Evolutionary conservation across 345 rosid species (phyloP).

Genomic region (Hibiscus syriacus): DNA sequence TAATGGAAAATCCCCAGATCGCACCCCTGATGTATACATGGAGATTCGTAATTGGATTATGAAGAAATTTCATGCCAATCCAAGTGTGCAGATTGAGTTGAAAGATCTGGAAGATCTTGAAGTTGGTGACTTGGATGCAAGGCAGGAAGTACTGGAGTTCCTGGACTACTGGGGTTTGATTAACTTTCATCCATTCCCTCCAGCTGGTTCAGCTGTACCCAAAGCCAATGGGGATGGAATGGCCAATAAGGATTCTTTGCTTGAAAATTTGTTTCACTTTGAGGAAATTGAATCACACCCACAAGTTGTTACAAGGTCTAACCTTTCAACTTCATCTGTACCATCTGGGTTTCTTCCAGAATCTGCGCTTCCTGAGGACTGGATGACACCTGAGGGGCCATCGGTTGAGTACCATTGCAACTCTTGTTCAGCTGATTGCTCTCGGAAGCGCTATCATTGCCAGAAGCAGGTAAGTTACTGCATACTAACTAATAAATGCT

Average conservation of each 20-base stretch:
- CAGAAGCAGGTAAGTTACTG: constrained; percentile 74
- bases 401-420: constrained; percentile 96
- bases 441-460: constrained; percentile 98
- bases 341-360: constrained; percentile 69
- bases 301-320: constrained; percentile 40
- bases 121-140: constrained; percentile 68
- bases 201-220: constrained; percentile 31
- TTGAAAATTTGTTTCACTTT: constrained; percentile 78
- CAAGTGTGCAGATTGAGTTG: constrained; percentile 46
- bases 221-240: constrained; percentile 25
- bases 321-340: constrained; percentile 37
- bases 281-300: constrained; percentile 47
- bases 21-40: constrained; percentile 57
- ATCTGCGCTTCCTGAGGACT: constrained; percentile 66
- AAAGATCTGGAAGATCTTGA: constrained; percentile 78
- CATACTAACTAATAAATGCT: constrained; percentile 4
- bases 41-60: constrained; percentile 85
- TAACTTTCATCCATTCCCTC: constrained; percentile 86
- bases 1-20: constrained; percentile 58
- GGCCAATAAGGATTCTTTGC: constrained; percentile 36
- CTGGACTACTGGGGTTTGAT: constrained; percentile 98
- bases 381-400: constrained; percentile 71
- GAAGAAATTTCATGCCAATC: constrained; percentile 69
- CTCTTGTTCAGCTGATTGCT: constrained; percentile 97
- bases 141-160: constrained; percentile 88